These are phyloP conservation scores for Komagataella phaffii DNA, from an alignment of 805 yeast species.

Conservation along the genomic window DNA sequence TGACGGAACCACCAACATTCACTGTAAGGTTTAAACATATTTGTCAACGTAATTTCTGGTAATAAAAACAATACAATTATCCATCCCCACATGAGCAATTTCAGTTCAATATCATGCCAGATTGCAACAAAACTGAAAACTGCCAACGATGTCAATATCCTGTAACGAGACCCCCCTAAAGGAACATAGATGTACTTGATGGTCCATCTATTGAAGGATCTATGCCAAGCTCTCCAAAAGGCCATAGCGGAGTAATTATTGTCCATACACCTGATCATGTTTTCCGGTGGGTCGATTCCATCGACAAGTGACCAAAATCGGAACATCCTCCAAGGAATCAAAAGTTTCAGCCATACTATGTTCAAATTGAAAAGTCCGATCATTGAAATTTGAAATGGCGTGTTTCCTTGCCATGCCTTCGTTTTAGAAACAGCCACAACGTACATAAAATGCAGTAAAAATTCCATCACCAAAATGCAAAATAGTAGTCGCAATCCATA, in stretches of 20 bases:
- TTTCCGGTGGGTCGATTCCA: slow-evolving; percentile 92
- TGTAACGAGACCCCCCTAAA: slow-evolving; percentile 65
- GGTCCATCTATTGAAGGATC: slow-evolving; percentile 86
- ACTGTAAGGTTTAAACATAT: slow-evolving; percentile 17
- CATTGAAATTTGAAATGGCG: slow-evolving; percentile 93
- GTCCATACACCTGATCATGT: slow-evolving; percentile 92
- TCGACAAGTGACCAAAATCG: slow-evolving; percentile 89
- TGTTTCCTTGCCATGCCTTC: slow-evolving; percentile 78
- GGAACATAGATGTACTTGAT: slow-evolving; percentile 84
- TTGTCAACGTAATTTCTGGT: slow-evolving; percentile 68
- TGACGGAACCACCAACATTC: slow-evolving; percentile 62
- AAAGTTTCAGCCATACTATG: slow-evolving; percentile 82
- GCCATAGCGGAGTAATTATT: slow-evolving; percentile 86
- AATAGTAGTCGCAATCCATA: slow-evolving; percentile 60
- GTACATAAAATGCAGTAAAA: slow-evolving; percentile 73
- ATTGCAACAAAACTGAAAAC: slow-evolving; percentile 93
- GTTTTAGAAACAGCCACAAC: slow-evolving; percentile 89
- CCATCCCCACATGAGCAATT: slow-evolving; percentile 93
- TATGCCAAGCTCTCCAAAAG: slow-evolving; percentile 99
- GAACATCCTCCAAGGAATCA: slow-evolving; percentile 94
- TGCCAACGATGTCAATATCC: slow-evolving; percentile 65
- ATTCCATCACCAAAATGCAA: slow-evolving; percentile 81
- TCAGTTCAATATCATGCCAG: slow-evolving; percentile 95
- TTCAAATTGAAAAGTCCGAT: slow-evolving; percentile 82
- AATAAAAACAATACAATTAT: slow-evolving; percentile 70